Conservation (phyloP, 1,139 yeast genomes). For the Candida neerlandica region DNA sequence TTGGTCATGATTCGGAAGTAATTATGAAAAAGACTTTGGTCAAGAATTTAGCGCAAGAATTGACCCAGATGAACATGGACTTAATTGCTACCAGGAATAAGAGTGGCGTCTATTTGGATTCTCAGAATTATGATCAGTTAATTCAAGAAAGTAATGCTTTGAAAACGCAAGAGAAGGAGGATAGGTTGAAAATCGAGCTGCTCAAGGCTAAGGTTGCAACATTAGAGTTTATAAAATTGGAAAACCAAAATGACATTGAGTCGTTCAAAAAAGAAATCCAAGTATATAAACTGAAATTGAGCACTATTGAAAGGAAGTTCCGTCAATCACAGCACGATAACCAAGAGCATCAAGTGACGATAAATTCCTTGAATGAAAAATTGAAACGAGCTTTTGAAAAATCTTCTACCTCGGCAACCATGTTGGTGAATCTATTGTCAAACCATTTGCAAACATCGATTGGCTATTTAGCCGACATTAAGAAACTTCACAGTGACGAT, state of each 20-base stretch:
- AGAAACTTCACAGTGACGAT: conserved; percentile 3
- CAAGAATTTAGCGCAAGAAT: conserved; percentile 57
- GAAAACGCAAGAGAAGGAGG: conserved; percentile 27
- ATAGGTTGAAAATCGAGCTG: conserved; percentile 17
- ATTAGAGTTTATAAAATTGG: conserved; percentile 12
- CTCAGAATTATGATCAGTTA: conserved; percentile 55
- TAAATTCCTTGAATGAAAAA: conserved; percentile 10
- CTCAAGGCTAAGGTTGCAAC: conserved; percentile 17
- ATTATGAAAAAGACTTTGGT: conserved; percentile 61
- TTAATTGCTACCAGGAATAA: conserved; percentile 61
- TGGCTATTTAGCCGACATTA: conserved; percentile 7
- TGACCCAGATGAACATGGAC: conserved; percentile 59
- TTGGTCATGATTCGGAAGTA: conserved; percentile 52
- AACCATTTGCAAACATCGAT: conserved; percentile 13
- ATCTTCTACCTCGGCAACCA: conserved; percentile 11
- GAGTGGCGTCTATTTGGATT: conserved; percentile 66
- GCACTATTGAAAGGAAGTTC: conserved; percentile 1
- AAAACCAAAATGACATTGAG: conserved; percentile 12
- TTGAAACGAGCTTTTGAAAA: conserved; percentile 11
- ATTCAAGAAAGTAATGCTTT: conserved; percentile 36
- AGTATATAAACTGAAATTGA: conserved; percentile 4
- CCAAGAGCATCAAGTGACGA: conserved; percentile 4
- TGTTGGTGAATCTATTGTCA: conserved; percentile 12
- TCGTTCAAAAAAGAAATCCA: conserved; percentile 12
- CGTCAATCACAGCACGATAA: neutral